Percentiles rank a stretch among this genome's conserved stretches.
Evolutionary conservation across 805 yeast species (phyloP).

Genomic region (Candida glaebosa): DNA sequence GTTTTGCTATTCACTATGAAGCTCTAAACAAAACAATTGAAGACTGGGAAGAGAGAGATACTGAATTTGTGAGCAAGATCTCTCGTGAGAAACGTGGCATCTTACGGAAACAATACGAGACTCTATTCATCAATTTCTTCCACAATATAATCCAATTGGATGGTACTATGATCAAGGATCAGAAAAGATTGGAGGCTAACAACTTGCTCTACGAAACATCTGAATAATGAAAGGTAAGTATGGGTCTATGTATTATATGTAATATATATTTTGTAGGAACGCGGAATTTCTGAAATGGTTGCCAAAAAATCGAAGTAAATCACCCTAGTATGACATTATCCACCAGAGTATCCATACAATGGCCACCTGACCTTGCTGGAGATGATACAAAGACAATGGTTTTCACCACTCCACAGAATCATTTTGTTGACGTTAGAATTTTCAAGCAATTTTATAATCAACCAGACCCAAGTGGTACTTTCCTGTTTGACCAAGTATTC

Average conservation of each 20-base stretch:
- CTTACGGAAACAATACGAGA: slow-evolving; percentile 30
- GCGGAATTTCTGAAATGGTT: no score
- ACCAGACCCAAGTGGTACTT: slow-evolving; percentile 5
- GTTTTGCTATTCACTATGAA: slow-evolving; percentile 45
- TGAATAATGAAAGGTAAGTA: neutral
- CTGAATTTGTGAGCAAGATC: slow-evolving; percentile 23
- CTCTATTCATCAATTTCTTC: slow-evolving; percentile 33
- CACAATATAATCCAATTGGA: slow-evolving; percentile 31
- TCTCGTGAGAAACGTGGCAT: slow-evolving; percentile 14
- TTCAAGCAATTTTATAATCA: slow-evolving; percentile 16
- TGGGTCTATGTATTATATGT: neutral
- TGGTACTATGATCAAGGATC: slow-evolving; percentile 25
- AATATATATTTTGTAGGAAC: neutral
- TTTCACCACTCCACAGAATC: slow-evolving; percentile 38
- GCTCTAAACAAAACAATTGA: slow-evolving; percentile 32
- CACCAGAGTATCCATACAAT: slow-evolving; percentile 49
- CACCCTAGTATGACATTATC: slow-evolving; percentile 38
- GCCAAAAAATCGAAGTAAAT: no score
- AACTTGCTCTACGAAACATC: neutral
- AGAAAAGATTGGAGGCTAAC: slow-evolving; percentile 10
- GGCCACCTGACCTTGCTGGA: slow-evolving; percentile 41
- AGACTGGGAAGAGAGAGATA: slow-evolving; percentile 41
- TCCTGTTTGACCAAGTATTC: slow-evolving; percentile 29
- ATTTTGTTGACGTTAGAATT: slow-evolving; percentile 47
- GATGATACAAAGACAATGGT: slow-evolving; percentile 51